Percentiles rank a stretch among this genome's conserved stretches.
phyloP scores from a whole-genome alignment of 2,329 filamentous ascomycete genomes.

The Boeremia exigua region DNA sequence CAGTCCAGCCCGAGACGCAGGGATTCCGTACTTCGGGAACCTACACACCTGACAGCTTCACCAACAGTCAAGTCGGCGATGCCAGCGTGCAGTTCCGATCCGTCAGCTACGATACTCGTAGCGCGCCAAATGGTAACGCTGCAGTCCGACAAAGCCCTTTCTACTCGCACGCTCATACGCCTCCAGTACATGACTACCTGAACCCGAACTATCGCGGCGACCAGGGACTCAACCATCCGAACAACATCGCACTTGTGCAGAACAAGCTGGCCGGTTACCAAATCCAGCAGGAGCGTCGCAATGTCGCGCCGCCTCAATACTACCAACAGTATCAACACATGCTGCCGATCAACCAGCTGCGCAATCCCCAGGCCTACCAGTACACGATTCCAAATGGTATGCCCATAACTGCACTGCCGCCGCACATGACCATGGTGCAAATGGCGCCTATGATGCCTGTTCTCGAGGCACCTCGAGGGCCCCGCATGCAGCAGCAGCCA shows the following conservation, averaged over 20 bases:
- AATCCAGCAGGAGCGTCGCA: constrained; percentile 49
- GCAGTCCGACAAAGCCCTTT: constrained; percentile 55
- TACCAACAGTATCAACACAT: constrained; percentile 43
- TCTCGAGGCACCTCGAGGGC: constrained; percentile 50
- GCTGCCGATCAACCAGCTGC: constrained; percentile 45
- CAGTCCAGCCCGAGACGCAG: constrained; percentile 27
- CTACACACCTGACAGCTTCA: constrained; percentile 46
- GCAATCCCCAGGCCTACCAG: constrained; percentile 43
- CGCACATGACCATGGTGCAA: constrained; percentile 43
- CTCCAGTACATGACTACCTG: constrained; percentile 52
- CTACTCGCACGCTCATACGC: constrained; percentile 55
- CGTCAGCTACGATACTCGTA: constrained; percentile 51
- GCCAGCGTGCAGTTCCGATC: constrained; percentile 47
- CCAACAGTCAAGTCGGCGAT: constrained; percentile 38
- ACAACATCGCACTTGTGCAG: constrained; percentile 55
- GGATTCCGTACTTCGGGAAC: constrained; percentile 31
- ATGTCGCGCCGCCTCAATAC: constrained; percentile 39
- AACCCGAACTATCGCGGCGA: constrained; percentile 50
- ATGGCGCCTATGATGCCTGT: constrained; percentile 46
- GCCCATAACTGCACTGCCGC: constrained; percentile 42
- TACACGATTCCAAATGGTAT: constrained; percentile 47
- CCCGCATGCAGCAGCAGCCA: constrained; percentile 60
- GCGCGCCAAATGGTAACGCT: constrained; percentile 50
- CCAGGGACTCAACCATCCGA: constrained; percentile 50
- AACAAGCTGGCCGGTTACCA: constrained; percentile 58